Conservation (phyloP, 2,329 filamentous ascomycete genomes). For the Mycosphaerella arachidis region DNA sequence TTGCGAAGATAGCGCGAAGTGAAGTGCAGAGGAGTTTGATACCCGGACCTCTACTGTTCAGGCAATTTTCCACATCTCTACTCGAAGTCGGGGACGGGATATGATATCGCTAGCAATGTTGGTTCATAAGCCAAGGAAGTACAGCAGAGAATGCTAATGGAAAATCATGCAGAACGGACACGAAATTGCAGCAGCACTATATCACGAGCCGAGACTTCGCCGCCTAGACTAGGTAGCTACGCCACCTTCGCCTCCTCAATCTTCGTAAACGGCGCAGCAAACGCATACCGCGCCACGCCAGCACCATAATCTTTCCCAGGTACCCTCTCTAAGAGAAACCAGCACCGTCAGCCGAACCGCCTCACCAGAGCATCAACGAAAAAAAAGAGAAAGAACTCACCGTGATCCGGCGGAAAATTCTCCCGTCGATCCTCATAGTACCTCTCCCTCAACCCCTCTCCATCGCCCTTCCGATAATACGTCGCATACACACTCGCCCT, state of each 20-base stretch:
- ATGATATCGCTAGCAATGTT: neutral
- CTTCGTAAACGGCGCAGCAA: constrained; percentile 26
- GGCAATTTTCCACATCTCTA: neutral
- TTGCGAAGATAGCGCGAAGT: neutral
- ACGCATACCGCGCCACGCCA: constrained; percentile 24
- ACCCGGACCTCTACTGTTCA: neutral
- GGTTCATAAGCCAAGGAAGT: neutral
- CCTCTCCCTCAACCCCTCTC: constrained; percentile 37
- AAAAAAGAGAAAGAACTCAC: constrained; percentile 9
- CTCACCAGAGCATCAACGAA: neutral
- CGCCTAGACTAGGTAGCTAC: neutral
- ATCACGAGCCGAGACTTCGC: neutral
- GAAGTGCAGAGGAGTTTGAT: neutral
- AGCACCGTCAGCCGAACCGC: constrained; percentile 4
- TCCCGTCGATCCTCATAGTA: constrained; percentile 41
- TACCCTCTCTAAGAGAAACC: constrained; percentile 14
- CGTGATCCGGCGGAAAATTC: constrained; percentile 41
- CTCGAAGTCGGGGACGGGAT: too few relatives aligned
- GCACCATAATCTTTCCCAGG: constrained; percentile 24
- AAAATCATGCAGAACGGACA: neutral
- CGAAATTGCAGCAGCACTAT: neutral
- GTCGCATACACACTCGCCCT: constrained; percentile 42
- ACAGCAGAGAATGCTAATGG: neutral
- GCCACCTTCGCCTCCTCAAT: constrained; percentile 11
- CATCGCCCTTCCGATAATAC: constrained; percentile 39